Evolutionary conservation across 345 rosid species (phyloP).

Genomic region (Lepidium didymum): DNA sequence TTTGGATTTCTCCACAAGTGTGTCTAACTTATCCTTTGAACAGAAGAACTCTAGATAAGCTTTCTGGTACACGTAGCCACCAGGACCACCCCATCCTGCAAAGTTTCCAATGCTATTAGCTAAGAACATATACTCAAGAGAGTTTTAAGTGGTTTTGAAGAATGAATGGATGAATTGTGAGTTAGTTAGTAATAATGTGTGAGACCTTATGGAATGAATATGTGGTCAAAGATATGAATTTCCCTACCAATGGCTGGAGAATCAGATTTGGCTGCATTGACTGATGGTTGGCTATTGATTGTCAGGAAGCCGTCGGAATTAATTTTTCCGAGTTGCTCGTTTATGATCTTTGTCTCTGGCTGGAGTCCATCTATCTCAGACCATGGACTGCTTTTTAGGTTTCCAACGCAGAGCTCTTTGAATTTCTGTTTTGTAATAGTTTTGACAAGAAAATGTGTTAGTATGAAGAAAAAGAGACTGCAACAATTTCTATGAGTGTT

Average conservation of each 20-base stretch:
- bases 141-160: background rate
- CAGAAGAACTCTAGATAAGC: conserved; percentile 97
- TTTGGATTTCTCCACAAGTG: conserved; percentile 64
- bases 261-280: conserved; percentile 81
- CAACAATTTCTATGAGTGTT: background rate
- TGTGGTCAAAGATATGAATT: background rate
- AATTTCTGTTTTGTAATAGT: conserved; percentile 59
- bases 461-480: background rate
- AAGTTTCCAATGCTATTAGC: background rate
- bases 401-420: conserved; percentile 71
- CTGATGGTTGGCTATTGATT: conserved; percentile 95
- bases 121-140: background rate
- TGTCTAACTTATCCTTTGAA: conserved; percentile 55
- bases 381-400: conserved; percentile 85
- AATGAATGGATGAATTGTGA: background rate
- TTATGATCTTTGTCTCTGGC: conserved; percentile 89
- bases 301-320: conserved; percentile 86
- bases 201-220: background rate
- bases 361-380: conserved; percentile 90
- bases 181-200: background rate
- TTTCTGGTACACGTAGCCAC: conserved; percentile 94
- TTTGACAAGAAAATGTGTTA: background rate
- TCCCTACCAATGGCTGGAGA: conserved; percentile 70
- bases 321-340: conserved; percentile 75
- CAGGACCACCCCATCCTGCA: conserved; percentile 98